These are phyloP conservation scores for Auriscalpium microsporum DNA, from an alignment of 768 basidiomycete genomes.

Conservation along the genomic window DNA sequence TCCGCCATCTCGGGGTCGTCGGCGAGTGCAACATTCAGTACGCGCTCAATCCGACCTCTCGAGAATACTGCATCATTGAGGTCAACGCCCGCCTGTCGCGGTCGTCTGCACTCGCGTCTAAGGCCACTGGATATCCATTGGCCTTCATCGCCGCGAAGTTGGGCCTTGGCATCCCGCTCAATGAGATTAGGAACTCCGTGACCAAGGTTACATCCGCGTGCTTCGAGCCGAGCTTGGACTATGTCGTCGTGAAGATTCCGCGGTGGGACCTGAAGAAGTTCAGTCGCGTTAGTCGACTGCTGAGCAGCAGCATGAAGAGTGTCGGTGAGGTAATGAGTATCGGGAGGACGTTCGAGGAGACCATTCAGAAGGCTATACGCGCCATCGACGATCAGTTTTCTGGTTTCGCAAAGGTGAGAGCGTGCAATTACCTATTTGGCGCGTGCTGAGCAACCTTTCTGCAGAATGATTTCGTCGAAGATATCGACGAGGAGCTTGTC, in stretches of 20 bases:
- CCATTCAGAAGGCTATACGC: conserved; percentile 95
- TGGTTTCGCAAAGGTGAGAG: conserved; percentile 77
- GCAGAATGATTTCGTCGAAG: conserved; percentile 79
- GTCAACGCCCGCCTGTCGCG: conserved; percentile 97
- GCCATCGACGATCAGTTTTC: conserved; percentile 93
- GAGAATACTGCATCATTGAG: conserved; percentile 98
- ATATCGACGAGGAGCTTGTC: conserved; percentile 86
- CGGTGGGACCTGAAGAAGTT: conserved; percentile 99
- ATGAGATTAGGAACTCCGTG: conserved; percentile 96
- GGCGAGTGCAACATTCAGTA: conserved; percentile 99
- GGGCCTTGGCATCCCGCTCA: conserved; percentile 92
- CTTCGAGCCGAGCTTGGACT: conserved; percentile 97
- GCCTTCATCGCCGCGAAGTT: conserved; percentile 98
- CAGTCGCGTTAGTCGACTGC: conserved; percentile 78
- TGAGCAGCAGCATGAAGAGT: conserved; percentile 97
- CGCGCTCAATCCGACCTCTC: conserved; percentile 88
- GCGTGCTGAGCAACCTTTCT: background rate
- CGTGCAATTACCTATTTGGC: background rate
- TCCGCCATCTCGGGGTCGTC: conserved; percentile 95
- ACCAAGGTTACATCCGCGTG: conserved; percentile 95
- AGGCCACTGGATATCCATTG: conserved; percentile 97
- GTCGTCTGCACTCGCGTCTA: conserved; percentile 95
- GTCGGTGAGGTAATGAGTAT: conserved; percentile 99
- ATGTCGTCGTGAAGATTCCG: conserved; percentile 96
- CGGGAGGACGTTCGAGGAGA: conserved; percentile 96